phyloP scores from a whole-genome alignment of 1,284 basidiomycete genomes.

The Irpex sp. region DNA sequence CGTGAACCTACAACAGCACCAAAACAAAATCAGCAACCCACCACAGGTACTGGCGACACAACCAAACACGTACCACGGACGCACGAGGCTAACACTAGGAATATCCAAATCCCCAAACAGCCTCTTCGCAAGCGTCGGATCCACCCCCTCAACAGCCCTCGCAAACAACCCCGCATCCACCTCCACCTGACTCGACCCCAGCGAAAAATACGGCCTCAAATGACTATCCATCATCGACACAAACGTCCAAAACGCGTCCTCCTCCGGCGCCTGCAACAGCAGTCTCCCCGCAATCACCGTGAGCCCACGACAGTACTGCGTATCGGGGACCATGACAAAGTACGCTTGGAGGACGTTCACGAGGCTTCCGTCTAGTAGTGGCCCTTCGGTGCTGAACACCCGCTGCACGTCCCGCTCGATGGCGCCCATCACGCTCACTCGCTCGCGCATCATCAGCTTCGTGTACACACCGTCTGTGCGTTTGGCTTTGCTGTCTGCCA shows the following conservation, averaged over 20 bases:
- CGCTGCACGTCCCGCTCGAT: constrained; percentile 58
- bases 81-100: constrained; percentile 48
- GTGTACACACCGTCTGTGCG: constrained; percentile 66
- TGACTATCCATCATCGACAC: constrained; percentile 78
- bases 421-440: constrained; percentile 26
- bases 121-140: constrained; percentile 60
- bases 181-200: constrained; percentile 49
- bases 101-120: constrained; percentile 63
- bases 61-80: constrained; percentile 46
- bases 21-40: not conserved
- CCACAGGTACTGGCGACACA: not conserved
- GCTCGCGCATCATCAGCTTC: constrained; percentile 55
- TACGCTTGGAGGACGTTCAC: constrained; percentile 65
- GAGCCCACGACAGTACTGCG: constrained; percentile 67
- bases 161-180: constrained; percentile 78
- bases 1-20: constrained; percentile 45
- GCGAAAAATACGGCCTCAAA: constrained; percentile 75
- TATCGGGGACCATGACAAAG: constrained; percentile 75
- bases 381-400: constrained; percentile 48
- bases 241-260: constrained; percentile 94
- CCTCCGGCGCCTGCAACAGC: constrained; percentile 78
- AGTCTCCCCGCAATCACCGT: constrained; percentile 75
- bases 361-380: constrained; percentile 51
- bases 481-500: constrained; percentile 70
- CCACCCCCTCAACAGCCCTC: constrained; percentile 65